A percentile compares a stretch with the other conserved stretches of the same genome.
phyloP scores from a whole-genome alignment of 2,329 filamentous ascomycete species.

The Atkinsonella hypoxylon region DNA sequence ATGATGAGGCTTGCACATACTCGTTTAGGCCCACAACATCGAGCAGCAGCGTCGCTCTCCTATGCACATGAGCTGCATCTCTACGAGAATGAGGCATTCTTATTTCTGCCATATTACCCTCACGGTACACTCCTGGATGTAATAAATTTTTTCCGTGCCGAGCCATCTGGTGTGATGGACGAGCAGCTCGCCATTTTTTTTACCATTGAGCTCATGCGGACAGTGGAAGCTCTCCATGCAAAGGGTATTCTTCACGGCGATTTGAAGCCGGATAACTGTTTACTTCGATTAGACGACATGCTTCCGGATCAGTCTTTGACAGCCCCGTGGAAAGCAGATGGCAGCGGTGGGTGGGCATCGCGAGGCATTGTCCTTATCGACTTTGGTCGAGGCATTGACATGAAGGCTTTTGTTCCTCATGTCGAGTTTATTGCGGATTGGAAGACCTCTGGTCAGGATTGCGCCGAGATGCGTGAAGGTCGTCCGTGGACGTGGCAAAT shows the following conservation, averaged over 20 bases:
- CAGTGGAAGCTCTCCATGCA: constrained; percentile 73
- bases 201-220: constrained; percentile 78
- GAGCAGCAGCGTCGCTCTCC: constrained; percentile 67
- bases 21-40: constrained; percentile 58
- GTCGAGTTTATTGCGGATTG: constrained; percentile 88
- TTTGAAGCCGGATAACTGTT: constrained; percentile 89
- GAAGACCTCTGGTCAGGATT: constrained; percentile 79
- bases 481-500: constrained; percentile 96
- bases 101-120: constrained; percentile 76
- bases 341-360: constrained; percentile 62
- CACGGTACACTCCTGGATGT: constrained; percentile 93
- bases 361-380: constrained; percentile 85
- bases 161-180: constrained; percentile 67
- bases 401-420: constrained; percentile 65
- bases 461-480: constrained; percentile 87
- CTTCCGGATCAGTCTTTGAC: constrained; percentile 35
- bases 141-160: constrained; percentile 71
- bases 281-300: constrained; percentile 62
- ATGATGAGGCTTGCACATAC: constrained; percentile 76
- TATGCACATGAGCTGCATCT: constrained; percentile 83
- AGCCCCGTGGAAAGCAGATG: constrained; percentile 59
- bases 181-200: constrained; percentile 94
- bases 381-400: constrained; percentile 89
- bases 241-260: constrained; percentile 81
- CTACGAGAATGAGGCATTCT: constrained; percentile 79